Percentiles rank a stretch among this genome's conserved stretches.
These are phyloP conservation scores for Aspergillus pseudonomiae DNA, from an alignment of 2,329 filamentous ascomycete species.

Conservation along the genomic window DNA sequence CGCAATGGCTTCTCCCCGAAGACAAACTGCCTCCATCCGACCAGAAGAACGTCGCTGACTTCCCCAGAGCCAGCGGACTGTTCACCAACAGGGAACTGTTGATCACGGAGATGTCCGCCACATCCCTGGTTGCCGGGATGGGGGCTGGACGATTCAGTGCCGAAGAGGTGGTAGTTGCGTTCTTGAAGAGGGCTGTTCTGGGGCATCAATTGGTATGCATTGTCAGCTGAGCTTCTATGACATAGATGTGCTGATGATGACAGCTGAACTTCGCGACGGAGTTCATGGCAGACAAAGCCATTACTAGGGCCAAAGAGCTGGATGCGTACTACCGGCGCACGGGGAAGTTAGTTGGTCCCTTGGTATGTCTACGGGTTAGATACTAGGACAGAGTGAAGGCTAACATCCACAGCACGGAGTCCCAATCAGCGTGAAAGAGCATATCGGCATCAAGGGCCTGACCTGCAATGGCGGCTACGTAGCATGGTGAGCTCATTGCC, in stretches of 20 bases:
- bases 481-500: conserved; percentile 29
- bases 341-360: conserved; percentile 52
- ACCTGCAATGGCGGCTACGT: conserved; percentile 41
- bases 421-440: conserved; percentile 63
- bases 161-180: conserved; percentile 37
- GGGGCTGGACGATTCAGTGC: conserved; percentile 30
- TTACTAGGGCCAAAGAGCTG: conserved; percentile 35
- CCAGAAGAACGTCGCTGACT: conserved; percentile 33
- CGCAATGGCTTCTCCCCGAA: conserved; percentile 37
- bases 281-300: conserved; percentile 40
- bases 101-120: conserved; percentile 53
- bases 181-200: conserved; percentile 37
- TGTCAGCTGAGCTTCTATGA: no score
- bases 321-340: conserved; percentile 35
- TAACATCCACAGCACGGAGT: conserved; percentile 49
- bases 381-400: neutral
- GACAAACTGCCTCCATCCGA: conserved; percentile 31
- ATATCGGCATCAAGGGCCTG: conserved; percentile 60
- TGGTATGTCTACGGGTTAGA: conserved; percentile 30
- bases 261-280: conserved; percentile 43
- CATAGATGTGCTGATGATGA: neutral
- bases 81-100: conserved; percentile 52
- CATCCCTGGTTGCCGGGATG: conserved; percentile 32
- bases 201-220: conserved; percentile 34
- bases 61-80: conserved; percentile 50